Percentiles rank a stretch among this genome's conserved stretches.
phyloP scores from a whole-genome alignment of 2,329 filamentous ascomycete genomes.

The Neodidymelliopsis sp. region DNA sequence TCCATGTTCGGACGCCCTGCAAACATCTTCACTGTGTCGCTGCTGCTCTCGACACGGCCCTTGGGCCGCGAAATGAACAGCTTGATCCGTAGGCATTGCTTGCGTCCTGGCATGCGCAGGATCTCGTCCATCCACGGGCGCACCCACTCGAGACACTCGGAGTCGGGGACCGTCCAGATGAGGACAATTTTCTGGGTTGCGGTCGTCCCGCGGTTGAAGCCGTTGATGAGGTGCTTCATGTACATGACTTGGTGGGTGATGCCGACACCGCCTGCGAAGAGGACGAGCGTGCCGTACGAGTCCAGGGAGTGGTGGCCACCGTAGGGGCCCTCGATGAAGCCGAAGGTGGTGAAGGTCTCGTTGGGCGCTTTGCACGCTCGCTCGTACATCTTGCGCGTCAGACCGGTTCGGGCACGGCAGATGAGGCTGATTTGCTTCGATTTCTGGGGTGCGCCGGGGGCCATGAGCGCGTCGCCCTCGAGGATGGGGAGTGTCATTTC shows the following conservation, averaged over 20 bases:
- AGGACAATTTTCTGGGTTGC: constrained; percentile 75
- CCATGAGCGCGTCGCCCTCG: constrained; percentile 36
- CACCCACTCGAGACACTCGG: constrained; percentile 70
- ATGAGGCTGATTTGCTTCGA: constrained; percentile 70
- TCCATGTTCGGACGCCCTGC: constrained; percentile 64
- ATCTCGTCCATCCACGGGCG: constrained; percentile 71
- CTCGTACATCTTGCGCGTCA: constrained; percentile 74
- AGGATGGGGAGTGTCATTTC: constrained; percentile 46
- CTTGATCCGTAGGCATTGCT: constrained; percentile 66
- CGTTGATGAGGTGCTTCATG: constrained; percentile 73
- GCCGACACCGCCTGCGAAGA: constrained; percentile 82
- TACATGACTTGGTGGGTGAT: constrained; percentile 82
- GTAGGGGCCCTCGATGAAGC: constrained; percentile 79
- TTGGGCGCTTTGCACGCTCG: constrained; percentile 67
- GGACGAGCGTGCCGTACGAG: constrained; percentile 79
- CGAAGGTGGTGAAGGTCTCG: constrained; percentile 68
- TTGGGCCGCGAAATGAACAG: constrained; percentile 70
- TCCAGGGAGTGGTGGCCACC: constrained; percentile 73
- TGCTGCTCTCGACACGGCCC: constrained; percentile 63
- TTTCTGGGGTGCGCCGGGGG: constrained; percentile 31
- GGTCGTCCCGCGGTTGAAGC: constrained; percentile 72
- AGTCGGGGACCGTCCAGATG: constrained; percentile 80
- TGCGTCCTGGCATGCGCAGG: constrained; percentile 64
- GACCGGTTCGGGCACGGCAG: constrained; percentile 75
- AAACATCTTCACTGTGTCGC: constrained; percentile 67